Percentiles rank a stretch among this genome's conserved stretches.
Evolutionary conservation across 1,284 basidiomycete species (phyloP).

Genomic region (Mycosarcoma mackinlayi): DNA sequence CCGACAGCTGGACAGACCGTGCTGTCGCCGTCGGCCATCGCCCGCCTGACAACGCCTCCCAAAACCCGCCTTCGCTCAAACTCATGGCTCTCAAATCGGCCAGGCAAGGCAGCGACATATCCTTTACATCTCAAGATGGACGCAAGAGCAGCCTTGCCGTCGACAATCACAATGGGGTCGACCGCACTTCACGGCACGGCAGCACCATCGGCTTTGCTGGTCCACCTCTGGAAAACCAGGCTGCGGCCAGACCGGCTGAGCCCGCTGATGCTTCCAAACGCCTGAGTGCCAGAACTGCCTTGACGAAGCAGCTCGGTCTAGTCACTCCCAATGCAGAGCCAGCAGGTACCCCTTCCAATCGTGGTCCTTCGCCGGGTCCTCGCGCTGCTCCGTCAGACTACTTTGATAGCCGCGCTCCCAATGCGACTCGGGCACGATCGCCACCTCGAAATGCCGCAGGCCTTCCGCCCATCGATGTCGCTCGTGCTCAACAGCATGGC

Average conservation of each 20-base stretch:
- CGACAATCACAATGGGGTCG: conserved; percentile 35
- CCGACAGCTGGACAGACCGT: conserved; percentile 55
- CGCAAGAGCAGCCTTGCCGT: conserved; percentile 30
- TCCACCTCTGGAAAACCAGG: conserved; percentile 1
- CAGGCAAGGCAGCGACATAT: conserved; percentile 26
- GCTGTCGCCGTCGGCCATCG: conserved; percentile 60
- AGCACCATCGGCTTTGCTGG: conserved; percentile 53
- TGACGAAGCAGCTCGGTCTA: conserved; percentile 57
- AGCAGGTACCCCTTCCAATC: not conserved
- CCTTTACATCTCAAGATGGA: conserved; percentile 18
- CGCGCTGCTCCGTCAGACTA: conserved; percentile 19
- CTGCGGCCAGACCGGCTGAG: conserved; percentile 4
- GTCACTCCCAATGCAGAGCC: conserved; percentile 24
- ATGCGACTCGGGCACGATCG: conserved; percentile 14
- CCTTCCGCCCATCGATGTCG: conserved; percentile 37
- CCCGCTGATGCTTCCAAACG: conserved; percentile 9
- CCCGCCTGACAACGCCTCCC: conserved; percentile 60
- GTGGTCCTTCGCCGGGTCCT: conserved; percentile 14
- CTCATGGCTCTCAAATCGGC: conserved; percentile 59
- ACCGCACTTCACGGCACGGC: conserved; percentile 49
- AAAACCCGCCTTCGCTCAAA: conserved; percentile 62
- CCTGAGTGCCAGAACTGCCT: conserved; percentile 43
- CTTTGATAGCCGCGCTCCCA: conserved; percentile 27
- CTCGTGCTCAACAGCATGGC: conserved; percentile 36
- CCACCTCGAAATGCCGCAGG: conserved; percentile 16